These are phyloP conservation scores for Phenoliferia sp. DNA, from an alignment of 1,284 basidiomycete genomes.

Conservation along the genomic window DNA sequence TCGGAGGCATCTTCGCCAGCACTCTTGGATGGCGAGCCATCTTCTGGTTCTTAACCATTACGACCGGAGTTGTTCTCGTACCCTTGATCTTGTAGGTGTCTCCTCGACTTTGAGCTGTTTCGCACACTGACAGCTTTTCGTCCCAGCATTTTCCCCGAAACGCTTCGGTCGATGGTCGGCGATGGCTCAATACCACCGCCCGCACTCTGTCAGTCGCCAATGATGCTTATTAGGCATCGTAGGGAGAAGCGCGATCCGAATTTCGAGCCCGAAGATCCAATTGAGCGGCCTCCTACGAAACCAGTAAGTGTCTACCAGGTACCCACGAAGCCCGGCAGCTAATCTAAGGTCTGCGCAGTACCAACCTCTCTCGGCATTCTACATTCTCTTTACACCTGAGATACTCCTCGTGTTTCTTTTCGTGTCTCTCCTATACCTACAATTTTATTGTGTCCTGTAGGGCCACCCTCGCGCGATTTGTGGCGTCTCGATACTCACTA, in stretches of 20 bases:
- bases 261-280: background rate
- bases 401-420: background rate
- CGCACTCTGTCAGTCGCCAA: background rate
- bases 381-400: background rate
- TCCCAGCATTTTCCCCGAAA: background rate
- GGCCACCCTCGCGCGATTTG: background rate
- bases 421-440: background rate
- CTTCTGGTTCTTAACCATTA: background rate
- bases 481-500: background rate
- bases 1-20: background rate
- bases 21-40: background rate
- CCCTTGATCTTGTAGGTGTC: background rate
- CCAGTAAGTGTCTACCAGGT: background rate
- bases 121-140: background rate
- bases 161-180: background rate
- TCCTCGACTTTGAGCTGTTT: background rate
- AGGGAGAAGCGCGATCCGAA: background rate
- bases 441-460: background rate
- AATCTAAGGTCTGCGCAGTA: background rate
- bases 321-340: background rate
- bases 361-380: background rate
- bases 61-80: background rate
- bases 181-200: background rate
- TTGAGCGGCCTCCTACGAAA: background rate
- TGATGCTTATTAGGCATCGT: background rate